phyloP scores from a whole-genome alignment of 208 protist genomes.

The Leishmania arabica region DNA sequence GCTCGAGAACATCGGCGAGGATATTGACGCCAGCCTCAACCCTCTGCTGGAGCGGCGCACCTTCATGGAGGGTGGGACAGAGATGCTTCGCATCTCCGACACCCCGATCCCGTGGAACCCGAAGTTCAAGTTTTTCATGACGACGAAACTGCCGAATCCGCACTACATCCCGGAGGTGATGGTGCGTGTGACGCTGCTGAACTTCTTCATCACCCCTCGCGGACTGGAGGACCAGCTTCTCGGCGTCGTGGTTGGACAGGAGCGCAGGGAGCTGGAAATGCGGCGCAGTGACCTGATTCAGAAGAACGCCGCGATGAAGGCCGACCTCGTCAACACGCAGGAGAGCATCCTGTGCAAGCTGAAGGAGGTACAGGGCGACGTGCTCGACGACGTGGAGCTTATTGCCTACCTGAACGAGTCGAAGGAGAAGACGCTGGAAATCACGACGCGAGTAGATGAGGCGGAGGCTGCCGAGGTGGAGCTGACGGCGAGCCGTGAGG shows the following conservation, averaged over 20 bases:
- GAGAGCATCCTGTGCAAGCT: slow-evolving; percentile 97
- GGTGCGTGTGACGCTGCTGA: slow-evolving; percentile 98
- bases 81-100: slow-evolving; percentile 98
- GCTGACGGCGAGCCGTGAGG: slow-evolving; percentile 96
- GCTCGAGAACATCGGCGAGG: slow-evolving; percentile 96
- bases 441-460: slow-evolving; percentile 94
- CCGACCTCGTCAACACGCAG: slow-evolving; percentile 96
- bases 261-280: slow-evolving; percentile 97
- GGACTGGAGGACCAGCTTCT: slow-evolving; percentile 99
- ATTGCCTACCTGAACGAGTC: slow-evolving; percentile 97
- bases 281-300: slow-evolving; percentile 95
- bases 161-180: slow-evolving; percentile 97
- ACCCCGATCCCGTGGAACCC: slow-evolving; percentile 95
- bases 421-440: slow-evolving; percentile 95
- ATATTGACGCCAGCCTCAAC: slow-evolving; percentile 96
- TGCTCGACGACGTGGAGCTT: slow-evolving; percentile 97
- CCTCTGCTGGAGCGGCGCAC: slow-evolving; percentile 95
- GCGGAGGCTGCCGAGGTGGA: slow-evolving; percentile 96
- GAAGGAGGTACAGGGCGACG: slow-evolving; percentile 94
- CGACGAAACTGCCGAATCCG: slow-evolving; percentile 98
- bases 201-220: slow-evolving; percentile 98
- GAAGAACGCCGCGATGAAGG: slow-evolving; percentile 96
- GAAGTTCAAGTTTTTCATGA: slow-evolving; percentile 99
- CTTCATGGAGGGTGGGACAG: slow-evolving; percentile 92
- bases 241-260: slow-evolving; percentile 96